Base-by-base conservation (phyloP, 352 stramenopile species). In the Globisporangium yorkense region DNA sequence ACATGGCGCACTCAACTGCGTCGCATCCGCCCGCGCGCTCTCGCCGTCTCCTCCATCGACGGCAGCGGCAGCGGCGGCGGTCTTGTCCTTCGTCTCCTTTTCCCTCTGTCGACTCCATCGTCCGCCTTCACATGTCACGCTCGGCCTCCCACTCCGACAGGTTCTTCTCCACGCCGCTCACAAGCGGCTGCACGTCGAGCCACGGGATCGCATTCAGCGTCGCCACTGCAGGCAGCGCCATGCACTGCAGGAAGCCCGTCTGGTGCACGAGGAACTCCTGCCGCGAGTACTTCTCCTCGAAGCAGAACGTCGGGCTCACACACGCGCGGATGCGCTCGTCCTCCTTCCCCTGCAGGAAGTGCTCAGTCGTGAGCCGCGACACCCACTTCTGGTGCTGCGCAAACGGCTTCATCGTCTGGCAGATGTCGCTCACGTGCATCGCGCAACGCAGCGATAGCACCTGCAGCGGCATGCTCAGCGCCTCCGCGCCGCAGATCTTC, bases 401-500 rank as follows among this genome's bases (percentile, higher is more conserved):
- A 45, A 89, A 90, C 44, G 83, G 80, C 68, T 93, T 93, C 75
- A 87, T 90, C 21, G 80, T 91, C 66, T 93, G 83, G 50, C 79
- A 85, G 44, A 93, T 87, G 58, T 93, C 83, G 57, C 80, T 88
- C 57, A 88, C 80, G 55, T 93, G 83, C 75, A 91, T 83, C n/a
- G 77, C 77, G 44, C 77, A 82, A 15, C 80, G 76, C 41, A 90
- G 54, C 35, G 70, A 71, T 13, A 80, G 61, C 6, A 80, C 60
- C 53, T 89, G 79, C 43, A 88, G 65, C 31, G 62, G 61, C 54
- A 84, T 61, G 0, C 77, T 66, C 18, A 90, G 51, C 18, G 80
- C 66, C 0, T 60, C 48, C 15, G 65, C 51, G 5, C 53, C 48
- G n/a, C 21, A 41, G 29, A 56, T 49, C 18, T 58, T 46, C 56